These are phyloP conservation scores for Hanseniaspora pseudoguilliermondii DNA, from an alignment of 805 yeast genomes.

Conservation along the genomic window DNA sequence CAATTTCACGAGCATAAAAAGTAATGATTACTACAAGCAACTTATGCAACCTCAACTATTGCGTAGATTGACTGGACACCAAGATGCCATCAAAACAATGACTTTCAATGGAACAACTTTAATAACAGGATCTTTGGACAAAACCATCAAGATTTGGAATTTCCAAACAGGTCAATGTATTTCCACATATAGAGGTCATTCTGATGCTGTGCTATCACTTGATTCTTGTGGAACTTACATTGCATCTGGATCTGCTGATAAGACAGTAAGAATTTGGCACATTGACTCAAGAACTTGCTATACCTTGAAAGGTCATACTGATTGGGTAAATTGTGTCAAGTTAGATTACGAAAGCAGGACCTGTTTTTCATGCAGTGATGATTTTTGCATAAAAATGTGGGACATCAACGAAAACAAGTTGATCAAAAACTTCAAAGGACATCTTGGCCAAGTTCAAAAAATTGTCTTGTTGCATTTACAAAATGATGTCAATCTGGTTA, in stretches of 20 bases:
- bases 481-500: constrained; percentile 42
- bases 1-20: background rate
- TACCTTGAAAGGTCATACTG: constrained; percentile 85
- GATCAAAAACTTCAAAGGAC: constrained; percentile 68
- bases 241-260: constrained; percentile 88
- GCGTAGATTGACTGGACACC: constrained; percentile 75
- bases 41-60: constrained; percentile 48
- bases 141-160: constrained; percentile 91
- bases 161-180: constrained; percentile 88
- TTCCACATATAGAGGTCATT: constrained; percentile 87
- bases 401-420: constrained; percentile 71
- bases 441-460: constrained; percentile 86
- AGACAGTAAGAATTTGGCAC: constrained; percentile 90
- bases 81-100: constrained; percentile 71
- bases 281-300: constrained; percentile 86
- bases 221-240: constrained; percentile 71
- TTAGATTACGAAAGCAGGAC: constrained; percentile 69
- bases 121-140: constrained; percentile 84
- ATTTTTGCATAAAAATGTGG: constrained; percentile 90
- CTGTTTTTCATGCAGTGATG: constrained; percentile 80
- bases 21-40: background rate
- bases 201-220: constrained; percentile 69
- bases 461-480: constrained; percentile 74
- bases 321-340: constrained; percentile 83
- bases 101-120: constrained; percentile 80